Percentiles rank a stretch among this genome's conserved stretches.
These are phyloP conservation scores for Oryza australiensis DNA, from an alignment of 176 grass and related monocot genomes.

Conservation along the genomic window DNA sequence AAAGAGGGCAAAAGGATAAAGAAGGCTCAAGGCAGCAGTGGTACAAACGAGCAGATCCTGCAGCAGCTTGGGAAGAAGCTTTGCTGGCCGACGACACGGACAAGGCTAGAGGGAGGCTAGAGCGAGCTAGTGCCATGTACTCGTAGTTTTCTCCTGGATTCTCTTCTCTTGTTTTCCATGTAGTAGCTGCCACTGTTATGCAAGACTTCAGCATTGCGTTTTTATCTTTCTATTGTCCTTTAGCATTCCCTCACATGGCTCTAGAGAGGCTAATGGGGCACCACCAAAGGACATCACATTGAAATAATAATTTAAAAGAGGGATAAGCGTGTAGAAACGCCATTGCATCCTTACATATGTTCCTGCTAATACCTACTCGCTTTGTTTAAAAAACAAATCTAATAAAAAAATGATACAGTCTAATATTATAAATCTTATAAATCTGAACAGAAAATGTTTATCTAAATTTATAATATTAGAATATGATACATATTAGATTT, in stretches of 20 bases:
- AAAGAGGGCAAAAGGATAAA: constrained; percentile 31
- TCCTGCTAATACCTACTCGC: background rate
- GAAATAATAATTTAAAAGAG: background rate
- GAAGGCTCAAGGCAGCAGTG: constrained; percentile 30
- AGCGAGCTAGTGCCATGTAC: background rate
- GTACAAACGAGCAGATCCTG: constrained; percentile 32
- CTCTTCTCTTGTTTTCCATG: background rate
- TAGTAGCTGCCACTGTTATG: background rate
- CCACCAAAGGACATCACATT: constrained; percentile 12
- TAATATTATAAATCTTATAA: too few species aligned
- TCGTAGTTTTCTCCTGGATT: background rate
- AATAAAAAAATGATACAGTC: too few species aligned
- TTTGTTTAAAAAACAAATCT: too few species aligned
- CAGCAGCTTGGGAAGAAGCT: constrained; percentile 8
- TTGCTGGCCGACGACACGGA: constrained; percentile 11
- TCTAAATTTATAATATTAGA: too few species aligned
- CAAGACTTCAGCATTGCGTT: background rate
- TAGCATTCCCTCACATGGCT: constrained; percentile 32
- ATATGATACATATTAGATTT: too few species aligned
- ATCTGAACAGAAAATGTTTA: too few species aligned
- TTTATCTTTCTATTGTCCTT: constrained; percentile 16
- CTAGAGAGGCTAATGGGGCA: constrained; percentile 23
- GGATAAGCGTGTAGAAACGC: background rate
- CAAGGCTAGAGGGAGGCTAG: constrained; percentile 1
- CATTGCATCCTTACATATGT: background rate